Conservation (phyloP, 345 rosid genomes). For the Eucalyptus regnans region DNA sequence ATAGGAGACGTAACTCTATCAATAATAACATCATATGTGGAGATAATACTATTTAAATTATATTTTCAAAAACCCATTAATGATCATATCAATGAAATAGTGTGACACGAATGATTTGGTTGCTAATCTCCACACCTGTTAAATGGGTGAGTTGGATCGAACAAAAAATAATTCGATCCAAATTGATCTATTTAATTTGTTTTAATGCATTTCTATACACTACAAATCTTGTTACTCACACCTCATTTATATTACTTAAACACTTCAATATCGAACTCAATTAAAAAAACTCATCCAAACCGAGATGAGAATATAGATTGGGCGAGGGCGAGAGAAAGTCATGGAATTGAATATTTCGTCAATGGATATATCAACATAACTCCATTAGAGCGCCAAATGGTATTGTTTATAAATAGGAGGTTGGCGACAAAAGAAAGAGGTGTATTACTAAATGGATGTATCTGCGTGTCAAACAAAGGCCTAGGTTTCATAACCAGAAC, state of each 20-base stretch:
- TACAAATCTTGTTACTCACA: rapidly evolving
- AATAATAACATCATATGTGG: rapidly evolving
- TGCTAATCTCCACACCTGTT: too few relatives aligned
- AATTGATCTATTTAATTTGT: too few relatives aligned
- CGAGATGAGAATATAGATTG: rapidly evolving
- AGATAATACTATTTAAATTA: neutral
- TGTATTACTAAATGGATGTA: neutral
- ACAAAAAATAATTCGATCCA: too few relatives aligned
- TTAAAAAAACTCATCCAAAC: neutral
- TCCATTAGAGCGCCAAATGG: neutral
- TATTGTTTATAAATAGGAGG: neutral
- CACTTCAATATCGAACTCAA: neutral
- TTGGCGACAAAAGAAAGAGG: neutral
- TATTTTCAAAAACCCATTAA: neutral
- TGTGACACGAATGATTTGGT: neutral
- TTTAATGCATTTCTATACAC: rapidly evolving
- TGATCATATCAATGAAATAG: neutral
- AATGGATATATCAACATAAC: rapidly evolving
- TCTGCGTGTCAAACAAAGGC: neutral
- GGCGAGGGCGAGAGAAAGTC: neutral
- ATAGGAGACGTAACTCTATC: neutral
- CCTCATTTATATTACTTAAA: rapidly evolving
- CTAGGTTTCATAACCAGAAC: neutral
- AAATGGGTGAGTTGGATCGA: too few relatives aligned
- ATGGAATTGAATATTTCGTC: neutral